Evolutionary conservation across 2,329 filamentous ascomycete genomes (phyloP).

Genomic region (Lachnum nothofagi): DNA sequence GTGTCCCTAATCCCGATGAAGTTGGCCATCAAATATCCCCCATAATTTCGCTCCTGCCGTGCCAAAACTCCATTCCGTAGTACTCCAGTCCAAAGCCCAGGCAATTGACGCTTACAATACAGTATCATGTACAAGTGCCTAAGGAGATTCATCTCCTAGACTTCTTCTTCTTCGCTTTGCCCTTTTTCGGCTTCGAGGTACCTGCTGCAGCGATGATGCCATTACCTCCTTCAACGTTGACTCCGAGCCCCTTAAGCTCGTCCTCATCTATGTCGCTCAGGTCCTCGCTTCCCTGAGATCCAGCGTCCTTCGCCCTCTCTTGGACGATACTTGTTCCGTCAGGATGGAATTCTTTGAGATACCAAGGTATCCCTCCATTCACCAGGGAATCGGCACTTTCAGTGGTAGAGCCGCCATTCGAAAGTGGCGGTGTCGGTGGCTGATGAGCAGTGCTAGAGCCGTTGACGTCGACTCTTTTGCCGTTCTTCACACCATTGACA

Average conservation of each 20-base stretch:
- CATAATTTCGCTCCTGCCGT: background rate
- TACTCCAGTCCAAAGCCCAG: constrained; percentile 4
- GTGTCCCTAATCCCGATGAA: background rate
- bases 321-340: constrained; percentile 73
- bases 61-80: constrained; percentile 2
- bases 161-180: constrained; percentile 25
- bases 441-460: constrained; percentile 33
- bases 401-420: constrained; percentile 45
- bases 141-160: constrained; percentile 5
- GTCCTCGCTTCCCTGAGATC: constrained; percentile 73
- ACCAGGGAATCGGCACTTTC: constrained; percentile 40
- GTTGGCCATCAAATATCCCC: background rate
- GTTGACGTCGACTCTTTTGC: constrained; percentile 43
- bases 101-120: constrained; percentile 18
- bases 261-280: constrained; percentile 90
- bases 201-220: constrained; percentile 6
- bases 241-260: constrained; percentile 65
- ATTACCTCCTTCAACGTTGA: constrained; percentile 28
- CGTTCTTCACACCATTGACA: constrained; percentile 27
- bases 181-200: constrained; percentile 24
- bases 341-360: constrained; percentile 74
- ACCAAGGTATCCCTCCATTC: constrained; percentile 82
- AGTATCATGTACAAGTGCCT: constrained; percentile 23
- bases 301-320: constrained; percentile 67
- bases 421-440: constrained; percentile 62